Base-by-base conservation (phyloP, 2,329 filamentous ascomycete genomes). In the Phaeosphaeria sp. region DNA sequence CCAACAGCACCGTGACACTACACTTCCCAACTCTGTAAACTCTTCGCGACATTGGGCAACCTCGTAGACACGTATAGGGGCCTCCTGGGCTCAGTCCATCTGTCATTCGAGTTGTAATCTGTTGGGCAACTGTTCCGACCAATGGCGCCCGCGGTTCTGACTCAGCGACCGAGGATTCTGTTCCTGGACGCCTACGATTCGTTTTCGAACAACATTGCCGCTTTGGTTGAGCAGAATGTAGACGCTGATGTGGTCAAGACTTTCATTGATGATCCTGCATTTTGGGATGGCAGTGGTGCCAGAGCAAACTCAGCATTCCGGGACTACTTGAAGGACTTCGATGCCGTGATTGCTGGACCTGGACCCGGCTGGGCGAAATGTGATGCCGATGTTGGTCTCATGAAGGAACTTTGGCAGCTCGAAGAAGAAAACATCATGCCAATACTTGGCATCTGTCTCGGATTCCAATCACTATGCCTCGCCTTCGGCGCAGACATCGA, bases 171-270 rank as follows among this genome's bases (percentile, higher is more conserved):
- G 18, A 81, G 81, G 59, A 90, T 98, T 61, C 86, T 98, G 62
- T 97, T 96, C 79, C 84, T 99, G 66, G 95, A 98, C 77, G 93
- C 94, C 61, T 96, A 96, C 78, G 95, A 99, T 80, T 97, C 93
- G 43, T 99, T 97, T 79, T 92, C 93, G 54, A 93, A 96, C 79
- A 98, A 97, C 79, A 95, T 98, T 69, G 88, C 96, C 52, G 89
- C 91, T 6, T 86, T 97, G 33, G 83, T 98, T 47, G 86, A 90
- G 66, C 87, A 89, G 3, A 83, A 87, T 3, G 83, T 96, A 8
- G 79, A 84, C 57, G 90, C 86, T 20, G 82, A 88, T 17, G 89
- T 96, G 33, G 85, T 86, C 46, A 86, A 91, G 44, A 82, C 96
- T 57, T 87, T 86, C 61, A 93, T 96, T 67, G 91, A 83, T 57